phyloP scores from a whole-genome alignment of 169 alveolate species.

The Eimeria tenella region DNA sequence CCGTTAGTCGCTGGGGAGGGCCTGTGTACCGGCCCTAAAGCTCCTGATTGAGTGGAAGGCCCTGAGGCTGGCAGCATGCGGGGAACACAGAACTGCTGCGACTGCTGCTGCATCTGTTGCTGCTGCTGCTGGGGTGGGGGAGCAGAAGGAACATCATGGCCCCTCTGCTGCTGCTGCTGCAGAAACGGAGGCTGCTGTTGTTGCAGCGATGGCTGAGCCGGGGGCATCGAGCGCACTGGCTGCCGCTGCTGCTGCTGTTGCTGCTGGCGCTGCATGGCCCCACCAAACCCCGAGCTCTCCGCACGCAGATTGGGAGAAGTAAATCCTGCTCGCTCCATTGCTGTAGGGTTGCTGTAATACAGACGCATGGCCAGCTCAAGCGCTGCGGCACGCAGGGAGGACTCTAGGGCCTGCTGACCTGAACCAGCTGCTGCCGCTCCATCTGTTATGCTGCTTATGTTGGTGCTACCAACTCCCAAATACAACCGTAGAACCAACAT shows the following conservation, averaged over 20 bases:
- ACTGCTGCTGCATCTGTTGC: constrained; percentile 30
- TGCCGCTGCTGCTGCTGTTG: constrained; percentile 54
- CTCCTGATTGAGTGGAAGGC: neutral
- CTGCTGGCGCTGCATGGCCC: constrained; percentile 32
- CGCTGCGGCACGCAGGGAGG: constrained; percentile 41
- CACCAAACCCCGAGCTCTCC: neutral
- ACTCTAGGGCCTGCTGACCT: neutral
- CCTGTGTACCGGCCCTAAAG: neutral
- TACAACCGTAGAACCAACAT: constrained; percentile 43
- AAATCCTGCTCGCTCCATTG: constrained; percentile 45
- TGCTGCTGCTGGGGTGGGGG: constrained; percentile 33
- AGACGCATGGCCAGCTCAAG: constrained; percentile 14
- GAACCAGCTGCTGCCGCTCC: constrained; percentile 51
- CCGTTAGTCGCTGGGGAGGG: neutral
- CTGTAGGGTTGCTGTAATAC: constrained; percentile 44
- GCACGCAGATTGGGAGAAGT: constrained; percentile 1
- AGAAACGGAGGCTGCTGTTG: constrained; percentile 50
- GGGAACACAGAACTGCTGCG: neutral
- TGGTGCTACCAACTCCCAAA: constrained; percentile 26
- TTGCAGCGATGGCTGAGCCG: constrained; percentile 16
- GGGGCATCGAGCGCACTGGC: constrained; percentile 17
- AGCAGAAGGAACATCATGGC: constrained; percentile 4
- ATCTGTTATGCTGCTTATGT: neutral
- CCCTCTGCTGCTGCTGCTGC: constrained; percentile 28
- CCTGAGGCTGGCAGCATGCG: neutral